Conservation (phyloP, 192 early-diverging fungal genomes). For the Geranomyces michiganensis region DNA sequence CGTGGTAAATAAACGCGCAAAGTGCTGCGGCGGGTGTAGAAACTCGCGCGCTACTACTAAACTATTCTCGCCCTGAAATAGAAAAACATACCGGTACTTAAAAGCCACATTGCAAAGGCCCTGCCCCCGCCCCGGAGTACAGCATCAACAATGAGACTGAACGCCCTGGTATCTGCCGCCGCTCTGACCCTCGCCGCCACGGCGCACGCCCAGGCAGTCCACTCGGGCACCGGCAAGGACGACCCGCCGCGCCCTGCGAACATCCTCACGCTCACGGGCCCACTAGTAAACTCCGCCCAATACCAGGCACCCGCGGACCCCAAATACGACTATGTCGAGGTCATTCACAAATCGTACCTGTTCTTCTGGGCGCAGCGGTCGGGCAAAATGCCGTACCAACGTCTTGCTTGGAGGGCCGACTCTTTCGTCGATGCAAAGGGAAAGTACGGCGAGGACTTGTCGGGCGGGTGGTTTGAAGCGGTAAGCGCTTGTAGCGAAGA, state of each 20-base stretch:
- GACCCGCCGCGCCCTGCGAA: background rate
- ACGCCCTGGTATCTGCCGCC: too few relatives aligned
- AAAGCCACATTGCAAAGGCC: too few relatives aligned
- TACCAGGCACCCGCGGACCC: slow-evolving; percentile 48
- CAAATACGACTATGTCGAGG: slow-evolving; percentile 57
- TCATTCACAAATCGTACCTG: slow-evolving; percentile 54
- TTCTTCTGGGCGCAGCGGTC: slow-evolving; percentile 59
- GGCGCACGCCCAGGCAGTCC: too few relatives aligned
- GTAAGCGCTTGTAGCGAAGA: background rate
- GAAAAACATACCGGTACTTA: too few relatives aligned
- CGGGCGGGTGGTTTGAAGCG: slow-evolving; percentile 60
- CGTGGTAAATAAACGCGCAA: too few relatives aligned
- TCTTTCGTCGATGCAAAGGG: slow-evolving; percentile 57
- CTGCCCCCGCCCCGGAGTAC: too few relatives aligned
- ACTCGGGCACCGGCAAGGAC: too few relatives aligned
- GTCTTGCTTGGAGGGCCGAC: slow-evolving; percentile 57
- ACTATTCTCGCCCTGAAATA: too few relatives aligned
- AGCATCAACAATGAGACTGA: background rate
- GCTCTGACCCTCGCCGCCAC: too few relatives aligned
- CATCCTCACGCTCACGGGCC: slow-evolving; percentile 33
- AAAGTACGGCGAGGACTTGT: slow-evolving; percentile 54
- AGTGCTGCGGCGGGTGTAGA: too few relatives aligned
- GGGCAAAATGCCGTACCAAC: slow-evolving; percentile 47
- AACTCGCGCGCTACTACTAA: too few relatives aligned
- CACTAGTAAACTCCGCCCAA: slow-evolving; percentile 33